Evolutionary conservation across 352 stramenopile genomes (phyloP).

Genomic region (Globisporangium nagaii): DNA sequence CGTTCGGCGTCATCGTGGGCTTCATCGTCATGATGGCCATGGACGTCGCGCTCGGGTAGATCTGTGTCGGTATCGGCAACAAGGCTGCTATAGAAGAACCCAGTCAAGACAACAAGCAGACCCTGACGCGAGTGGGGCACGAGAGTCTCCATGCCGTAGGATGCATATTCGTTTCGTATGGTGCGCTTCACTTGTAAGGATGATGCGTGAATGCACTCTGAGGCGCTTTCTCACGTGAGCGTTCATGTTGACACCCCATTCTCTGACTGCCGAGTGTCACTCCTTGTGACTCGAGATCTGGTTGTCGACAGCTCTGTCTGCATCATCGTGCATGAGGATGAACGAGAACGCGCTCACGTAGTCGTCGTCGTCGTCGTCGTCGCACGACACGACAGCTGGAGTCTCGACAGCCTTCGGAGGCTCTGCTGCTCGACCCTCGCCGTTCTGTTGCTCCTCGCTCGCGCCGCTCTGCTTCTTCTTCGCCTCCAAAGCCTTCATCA

Average conservation of each 20-base stretch:
- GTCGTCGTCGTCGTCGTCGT: neutral
- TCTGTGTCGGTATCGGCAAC: no score
- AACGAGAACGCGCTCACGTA: slow-evolving; percentile 30
- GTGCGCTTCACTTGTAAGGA: no score
- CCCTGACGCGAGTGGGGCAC: neutral
- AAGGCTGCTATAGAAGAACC: neutral
- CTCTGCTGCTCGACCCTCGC: neutral
- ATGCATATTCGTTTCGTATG: no score
- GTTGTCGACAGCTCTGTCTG: neutral
- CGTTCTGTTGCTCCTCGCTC: neutral
- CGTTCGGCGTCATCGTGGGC: slow-evolving; percentile 79
- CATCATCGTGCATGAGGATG: slow-evolving; percentile 44
- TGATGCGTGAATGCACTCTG: no score
- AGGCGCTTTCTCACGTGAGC: no score
- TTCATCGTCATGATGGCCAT: slow-evolving; percentile 93
- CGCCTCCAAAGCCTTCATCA: neutral
- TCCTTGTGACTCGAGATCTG: no score
- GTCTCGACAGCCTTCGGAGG: no score
- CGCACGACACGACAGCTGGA: no score
- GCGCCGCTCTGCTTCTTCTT: neutral
- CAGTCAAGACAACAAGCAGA: neutral
- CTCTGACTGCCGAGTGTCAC: no score
- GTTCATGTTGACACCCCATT: neutral
- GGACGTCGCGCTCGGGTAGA: slow-evolving; percentile 80
- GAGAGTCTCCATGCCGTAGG: no score